Evolutionary conservation across 352 stramenopile genomes (phyloP), one percentile per base, ranked within the genome.

Genomic region (Phytopythium oedochilum): DNA sequence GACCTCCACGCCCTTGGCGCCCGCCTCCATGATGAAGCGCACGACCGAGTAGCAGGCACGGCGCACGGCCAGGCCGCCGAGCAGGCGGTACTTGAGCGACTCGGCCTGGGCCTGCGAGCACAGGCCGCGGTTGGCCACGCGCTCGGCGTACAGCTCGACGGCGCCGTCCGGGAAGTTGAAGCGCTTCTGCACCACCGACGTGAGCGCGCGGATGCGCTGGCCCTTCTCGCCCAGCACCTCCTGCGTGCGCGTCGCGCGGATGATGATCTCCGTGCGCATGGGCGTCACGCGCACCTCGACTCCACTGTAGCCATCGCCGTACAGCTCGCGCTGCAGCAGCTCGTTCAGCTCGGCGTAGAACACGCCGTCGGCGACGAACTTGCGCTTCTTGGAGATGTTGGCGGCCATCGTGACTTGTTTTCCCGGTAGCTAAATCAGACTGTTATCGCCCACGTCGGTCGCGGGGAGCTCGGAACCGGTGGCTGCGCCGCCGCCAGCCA

Each of bases 331-430:
- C 68, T 96, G 97, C 55, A 99, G 86, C 53, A 99, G 86, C 83
- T 99, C 97, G 83, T 99, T 99, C 23, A 99, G 84, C 78, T 99
- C 97, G 69, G 97, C 96, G 86, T 99, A 99, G 91, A 99, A 99
- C 46, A 99, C 96, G 86, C 97, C 97, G 76, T 99, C 97, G 46
- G 97, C 96, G 57, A 99, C 90, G 82, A 99, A 99, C 88, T 99
- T 99, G 70, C 96, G 92, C 89, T 99, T 99, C 91, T 98, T 98
- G 49, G 93, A 98, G 73, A 99, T 98, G 68, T 93, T 96, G 61
- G 76, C 68, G 62, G 88, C 86, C 88, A 96, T 96, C 45, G 46
- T 35, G 31, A 62, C 57, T 61, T 47, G 32, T 9, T 53, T 51
- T 29, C 39, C 39, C 23, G 39, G 23, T 5, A 42, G 43, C 35